A percentile compares a stretch with the other conserved stretches of the same genome.
Evolutionary conservation across 257 asterid genomes (phyloP).

Genomic region (Misopates orontium): DNA sequence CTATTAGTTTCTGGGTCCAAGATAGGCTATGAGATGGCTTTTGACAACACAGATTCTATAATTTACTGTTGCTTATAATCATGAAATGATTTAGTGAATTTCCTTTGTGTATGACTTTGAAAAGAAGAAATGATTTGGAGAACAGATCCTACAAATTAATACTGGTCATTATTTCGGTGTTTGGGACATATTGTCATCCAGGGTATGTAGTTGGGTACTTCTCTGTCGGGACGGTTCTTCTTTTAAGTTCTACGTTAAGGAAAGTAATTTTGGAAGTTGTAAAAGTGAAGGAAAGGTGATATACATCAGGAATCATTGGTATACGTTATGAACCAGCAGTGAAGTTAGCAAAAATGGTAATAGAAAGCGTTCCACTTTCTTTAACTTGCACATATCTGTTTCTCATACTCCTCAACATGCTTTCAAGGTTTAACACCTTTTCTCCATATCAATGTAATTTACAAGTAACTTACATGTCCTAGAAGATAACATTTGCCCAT

Average conservation of each 20-base stretch:
- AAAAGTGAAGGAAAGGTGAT: constrained; percentile 3
- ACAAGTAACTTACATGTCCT: constrained; percentile 17
- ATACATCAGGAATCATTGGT: constrained; percentile 6
- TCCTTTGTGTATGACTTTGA: constrained; percentile 17
- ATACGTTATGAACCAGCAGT: neutral
- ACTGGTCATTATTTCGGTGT: neutral
- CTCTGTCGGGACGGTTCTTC: neutral
- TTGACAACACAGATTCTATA: constrained; percentile 10
- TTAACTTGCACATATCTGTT: neutral
- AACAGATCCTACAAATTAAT: neutral
- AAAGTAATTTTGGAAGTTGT: constrained; percentile 2
- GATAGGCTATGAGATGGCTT: constrained; percentile 20
- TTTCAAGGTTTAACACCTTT: neutral
- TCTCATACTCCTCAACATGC: neutral
- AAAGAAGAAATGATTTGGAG: constrained; percentile 11
- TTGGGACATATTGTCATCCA: constrained; percentile 19
- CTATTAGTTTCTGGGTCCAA: constrained; percentile 17
- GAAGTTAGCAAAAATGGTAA: neutral
- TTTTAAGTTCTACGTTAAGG: neutral
- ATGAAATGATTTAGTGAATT: neutral
- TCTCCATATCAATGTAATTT: neutral
- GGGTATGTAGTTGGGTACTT: neutral
- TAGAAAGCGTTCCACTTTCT: neutral
- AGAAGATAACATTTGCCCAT: constrained; percentile 8
- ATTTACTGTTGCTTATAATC: constrained; percentile 13